Conservation (phyloP, 768 basidiomycete genomes). For the Phaeotremella fagi region DNA sequence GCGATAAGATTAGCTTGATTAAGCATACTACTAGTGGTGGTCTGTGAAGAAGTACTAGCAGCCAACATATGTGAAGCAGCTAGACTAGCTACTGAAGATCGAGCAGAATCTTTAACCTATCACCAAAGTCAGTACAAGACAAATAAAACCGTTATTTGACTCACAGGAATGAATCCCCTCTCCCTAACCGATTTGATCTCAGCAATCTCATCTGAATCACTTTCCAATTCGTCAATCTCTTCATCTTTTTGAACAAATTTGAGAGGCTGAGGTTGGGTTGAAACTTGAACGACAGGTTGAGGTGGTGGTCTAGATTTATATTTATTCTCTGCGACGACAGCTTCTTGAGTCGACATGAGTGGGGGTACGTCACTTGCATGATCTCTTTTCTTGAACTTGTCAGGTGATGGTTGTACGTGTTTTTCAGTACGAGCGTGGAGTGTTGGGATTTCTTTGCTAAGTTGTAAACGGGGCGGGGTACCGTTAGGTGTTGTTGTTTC, state of each 20-base stretch:
- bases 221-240: conserved; percentile 2
- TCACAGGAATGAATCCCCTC: background rate
- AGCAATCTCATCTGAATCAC: conserved; percentile 12
- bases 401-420: conserved; percentile 8
- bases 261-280: background rate
- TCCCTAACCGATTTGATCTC: background rate
- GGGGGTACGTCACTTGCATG: background rate
- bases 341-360: background rate
- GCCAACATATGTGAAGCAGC: conserved; percentile 9
- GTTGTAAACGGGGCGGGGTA: conserved; percentile 2
- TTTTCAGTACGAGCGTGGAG: conserved; percentile 6
- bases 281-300: background rate
- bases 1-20: conserved; percentile 21
- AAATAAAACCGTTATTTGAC: background rate
- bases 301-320: background rate
- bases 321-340: conserved; percentile 8
- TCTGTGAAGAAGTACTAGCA: conserved; percentile 16
- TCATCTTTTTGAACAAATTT: conserved; percentile 7
- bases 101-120: background rate
- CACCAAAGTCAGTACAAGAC: background rate
- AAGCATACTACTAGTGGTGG: conserved; percentile 4
- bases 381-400: background rate
- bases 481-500: background rate
- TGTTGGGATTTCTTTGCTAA: background rate
- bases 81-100: background rate